Conservation (phyloP, 2,329 filamentous ascomycete genomes). For the Epichloe uncinata region DNA sequence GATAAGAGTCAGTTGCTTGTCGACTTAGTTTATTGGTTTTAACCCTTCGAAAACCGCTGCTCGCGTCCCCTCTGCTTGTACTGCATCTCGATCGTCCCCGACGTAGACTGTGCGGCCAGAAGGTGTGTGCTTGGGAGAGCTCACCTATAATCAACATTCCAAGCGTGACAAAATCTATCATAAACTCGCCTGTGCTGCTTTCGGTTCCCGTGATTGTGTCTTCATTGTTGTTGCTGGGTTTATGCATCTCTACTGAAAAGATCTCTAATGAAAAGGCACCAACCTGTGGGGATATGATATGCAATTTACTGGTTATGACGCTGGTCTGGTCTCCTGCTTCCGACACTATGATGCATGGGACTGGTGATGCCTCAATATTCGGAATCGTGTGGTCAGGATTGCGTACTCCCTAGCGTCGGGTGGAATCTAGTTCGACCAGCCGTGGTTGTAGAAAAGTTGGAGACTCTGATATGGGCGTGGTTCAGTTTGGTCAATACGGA, state of each 20-base stretch:
- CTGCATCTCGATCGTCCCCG: background rate
- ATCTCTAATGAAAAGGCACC: background rate
- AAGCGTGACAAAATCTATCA: slow-evolving; percentile 52
- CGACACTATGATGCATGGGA: too few species aligned
- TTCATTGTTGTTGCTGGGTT: background rate
- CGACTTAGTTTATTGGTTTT: background rate
- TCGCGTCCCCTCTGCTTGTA: background rate
- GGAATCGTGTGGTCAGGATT: too few species aligned
- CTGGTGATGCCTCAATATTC: too few species aligned
- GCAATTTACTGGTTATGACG: too few species aligned
- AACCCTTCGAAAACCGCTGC: background rate
- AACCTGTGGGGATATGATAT: background rate
- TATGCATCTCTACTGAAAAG: background rate
- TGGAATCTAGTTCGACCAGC: too few species aligned
- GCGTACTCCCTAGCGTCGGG: too few species aligned
- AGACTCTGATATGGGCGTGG: too few species aligned
- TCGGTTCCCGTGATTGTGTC: background rate
- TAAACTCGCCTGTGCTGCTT: background rate
- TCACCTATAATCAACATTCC: slow-evolving; percentile 65
- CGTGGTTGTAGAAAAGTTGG: too few species aligned
- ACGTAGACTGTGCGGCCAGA: background rate
- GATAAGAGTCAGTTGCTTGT: slow-evolving; percentile 8
- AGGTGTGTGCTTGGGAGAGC: slow-evolving; percentile 10
- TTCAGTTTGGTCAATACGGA: too few species aligned
- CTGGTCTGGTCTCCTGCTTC: too few species aligned